Percentiles rank a stretch among this genome's conserved stretches.
Evolutionary conservation across 2,329 filamentous ascomycete genomes (phyloP).

Genomic region (Arthrobotrys conoides): DNA sequence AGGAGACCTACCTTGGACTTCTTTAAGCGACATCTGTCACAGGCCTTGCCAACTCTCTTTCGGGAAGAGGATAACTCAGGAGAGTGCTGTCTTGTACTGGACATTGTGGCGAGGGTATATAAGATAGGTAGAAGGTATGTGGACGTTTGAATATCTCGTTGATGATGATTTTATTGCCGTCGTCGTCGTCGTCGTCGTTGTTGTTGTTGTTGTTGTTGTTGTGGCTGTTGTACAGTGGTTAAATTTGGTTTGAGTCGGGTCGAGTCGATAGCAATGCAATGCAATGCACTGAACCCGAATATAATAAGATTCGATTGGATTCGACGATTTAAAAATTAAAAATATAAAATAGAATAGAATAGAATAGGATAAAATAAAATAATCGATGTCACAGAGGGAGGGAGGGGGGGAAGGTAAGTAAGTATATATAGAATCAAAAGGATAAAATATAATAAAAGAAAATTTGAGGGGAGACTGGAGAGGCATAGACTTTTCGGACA

Average conservation of each 20-base stretch:
- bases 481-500: slow-evolving; percentile 58
- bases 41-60: slow-evolving; percentile 59
- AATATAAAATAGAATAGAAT: slow-evolving; percentile 12
- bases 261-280: slow-evolving; percentile 32
- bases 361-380: too few species aligned
- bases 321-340: too few species aligned
- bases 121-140: background rate
- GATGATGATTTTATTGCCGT: too few species aligned
- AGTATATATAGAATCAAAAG: too few species aligned
- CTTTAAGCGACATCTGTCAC: slow-evolving; percentile 58
- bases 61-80: slow-evolving; percentile 52
- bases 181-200: too few species aligned
- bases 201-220: too few species aligned
- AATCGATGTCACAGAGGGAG: slow-evolving; percentile 25
- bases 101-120: slow-evolving; percentile 39
- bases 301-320: background rate
- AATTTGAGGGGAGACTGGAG: slow-evolving; percentile 20
- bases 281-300: slow-evolving; percentile 29
- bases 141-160: background rate
- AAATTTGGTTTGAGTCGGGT: too few species aligned
- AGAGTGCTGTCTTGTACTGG: slow-evolving; percentile 58
- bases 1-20: slow-evolving; percentile 46
- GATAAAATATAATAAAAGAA: slow-evolving; percentile 27
- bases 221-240: too few species aligned
- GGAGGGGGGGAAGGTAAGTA: slow-evolving; percentile 18